Base-by-base conservation (phyloP, 208 protist species). In the Leishmania major region DNA sequence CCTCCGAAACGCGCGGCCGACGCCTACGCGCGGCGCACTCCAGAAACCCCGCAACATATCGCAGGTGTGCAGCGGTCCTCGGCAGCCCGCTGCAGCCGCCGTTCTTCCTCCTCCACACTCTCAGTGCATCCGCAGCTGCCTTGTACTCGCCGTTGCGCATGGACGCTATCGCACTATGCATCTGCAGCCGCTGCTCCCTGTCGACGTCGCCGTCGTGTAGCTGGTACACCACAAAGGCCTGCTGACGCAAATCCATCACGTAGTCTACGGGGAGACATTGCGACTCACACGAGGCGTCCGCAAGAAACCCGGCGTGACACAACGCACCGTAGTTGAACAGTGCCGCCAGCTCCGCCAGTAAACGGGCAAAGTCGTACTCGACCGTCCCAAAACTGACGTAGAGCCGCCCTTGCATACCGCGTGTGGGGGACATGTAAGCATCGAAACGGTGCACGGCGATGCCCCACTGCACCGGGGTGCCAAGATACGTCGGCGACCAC, bases 191-290 rank as follows among this genome's bases (percentile, higher is more conserved):
- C 28, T 55, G 66, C 31, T 51, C 49, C 59, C 73, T 71, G 22
- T 77, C 47, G 71, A 85, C 77, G 8, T 37, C 71, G 17, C 74
- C 28, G n/a, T 69, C 71, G 51, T 85, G 82, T n/a, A 85, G 82
- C 71, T 85, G 76, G 71, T 85, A 85, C 19, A 85, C 82, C 3
- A 81, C 25, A 45, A 73, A 73, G 0, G 31, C 37, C 25, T 78
- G 77, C 77, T 74, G 82, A 47, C 60, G 75, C 70, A 77, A 66
- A 64, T 85, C 77, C 82, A 85, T 85, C 60, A 85, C 82, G 77
- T 78, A 81, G 77, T 85, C 82, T 45, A 85, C 82, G 31, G 82
- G 77, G 55, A 85, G 49, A 3, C 77, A 75, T 19, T 53, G 37
- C 35, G 77, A 64, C 43, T 80, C 72, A 28, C 73, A 75, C 71